Evolutionary conservation across 148 eudicot species (phyloP).

Genomic region (Agrostemma githago): DNA sequence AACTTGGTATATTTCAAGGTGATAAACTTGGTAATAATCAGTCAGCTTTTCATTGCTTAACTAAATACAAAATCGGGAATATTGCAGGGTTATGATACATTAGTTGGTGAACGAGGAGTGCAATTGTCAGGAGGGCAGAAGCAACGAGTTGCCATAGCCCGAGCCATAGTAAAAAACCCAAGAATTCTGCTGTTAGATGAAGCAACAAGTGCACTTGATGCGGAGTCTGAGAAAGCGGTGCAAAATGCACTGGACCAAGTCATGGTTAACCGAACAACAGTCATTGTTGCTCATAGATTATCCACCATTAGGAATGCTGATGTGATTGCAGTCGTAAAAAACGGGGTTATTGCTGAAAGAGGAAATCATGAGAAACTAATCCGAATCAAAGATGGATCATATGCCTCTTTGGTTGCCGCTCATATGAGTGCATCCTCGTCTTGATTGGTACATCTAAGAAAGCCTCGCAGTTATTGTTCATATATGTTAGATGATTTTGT

Average conservation of each 20-base stretch:
- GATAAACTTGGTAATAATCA: not conserved
- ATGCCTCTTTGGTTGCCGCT: slow-evolving; percentile 57
- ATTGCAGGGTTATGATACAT: slow-evolving; percentile 61
- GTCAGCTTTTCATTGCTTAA: not conserved
- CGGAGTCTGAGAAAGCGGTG: slow-evolving; percentile 64
- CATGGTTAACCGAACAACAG: slow-evolving; percentile 59
- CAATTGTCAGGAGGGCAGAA: slow-evolving; percentile 77
- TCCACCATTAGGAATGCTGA: slow-evolving; percentile 64
- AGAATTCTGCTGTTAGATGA: slow-evolving; percentile 62
- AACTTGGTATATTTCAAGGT: not conserved
- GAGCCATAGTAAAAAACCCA: slow-evolving; percentile 69
- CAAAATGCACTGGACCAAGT: slow-evolving; percentile 61
- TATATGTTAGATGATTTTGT: slow-evolving; percentile 1
- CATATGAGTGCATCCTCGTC: slow-evolving; percentile 40
- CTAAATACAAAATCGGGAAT: not conserved
- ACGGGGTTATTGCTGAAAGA: slow-evolving; percentile 67
- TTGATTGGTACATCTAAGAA: not conserved
- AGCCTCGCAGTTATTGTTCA: not conserved
- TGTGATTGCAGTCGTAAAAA: slow-evolving; percentile 56
- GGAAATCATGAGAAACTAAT: slow-evolving; percentile 57
- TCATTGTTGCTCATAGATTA: slow-evolving; percentile 63
- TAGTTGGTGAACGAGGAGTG: slow-evolving; percentile 69
- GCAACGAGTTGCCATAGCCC: slow-evolving; percentile 72
- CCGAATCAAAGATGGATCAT: slow-evolving; percentile 49
- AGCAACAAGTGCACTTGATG: slow-evolving; percentile 76